Conservation (phyloP, 202 grass and related monocot species). For the Dendrocalamus latiflorus region DNA sequence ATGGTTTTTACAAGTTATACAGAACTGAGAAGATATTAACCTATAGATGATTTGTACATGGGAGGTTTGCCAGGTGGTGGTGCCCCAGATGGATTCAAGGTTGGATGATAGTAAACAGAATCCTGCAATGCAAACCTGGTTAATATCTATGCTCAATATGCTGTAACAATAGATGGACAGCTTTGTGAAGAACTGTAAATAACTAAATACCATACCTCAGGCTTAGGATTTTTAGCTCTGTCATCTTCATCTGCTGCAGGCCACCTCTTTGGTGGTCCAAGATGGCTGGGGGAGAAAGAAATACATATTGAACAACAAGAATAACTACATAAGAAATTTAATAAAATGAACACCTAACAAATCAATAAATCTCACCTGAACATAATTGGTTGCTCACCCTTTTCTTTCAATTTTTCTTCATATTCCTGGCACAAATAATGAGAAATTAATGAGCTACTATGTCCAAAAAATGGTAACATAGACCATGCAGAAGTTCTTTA, state of each 20-base stretch:
- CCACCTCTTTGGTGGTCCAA: slow-evolving; percentile 73
- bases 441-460: slow-evolving; percentile 36
- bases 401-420: slow-evolving; percentile 94
- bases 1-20: neutral
- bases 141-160: slow-evolving; percentile 20
- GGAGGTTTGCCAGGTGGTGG: slow-evolving; percentile 98
- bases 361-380: slow-evolving; percentile 59
- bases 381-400: slow-evolving; percentile 94
- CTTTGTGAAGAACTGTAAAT: neutral
- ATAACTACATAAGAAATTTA: slow-evolving; percentile 8
- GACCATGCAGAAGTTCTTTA: neutral
- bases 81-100: slow-evolving; percentile 88
- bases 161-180: neutral
- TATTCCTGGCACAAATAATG: slow-evolving; percentile 65
- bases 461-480: too few species aligned
- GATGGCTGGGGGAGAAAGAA: slow-evolving; percentile 54
- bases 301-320: slow-evolving; percentile 12
- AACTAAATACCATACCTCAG: slow-evolving; percentile 57
- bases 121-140: slow-evolving; percentile 61
- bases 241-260: slow-evolving; percentile 79
- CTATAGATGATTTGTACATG: slow-evolving; percentile 98
- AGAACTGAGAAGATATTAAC: slow-evolving; percentile 26
- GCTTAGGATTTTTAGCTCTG: slow-evolving; percentile 60
- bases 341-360: slow-evolving; percentile 24
- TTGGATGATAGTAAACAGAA: slow-evolving; percentile 98